Conservation (phyloP, 164 flowering plant genomes). For the Saururus chinensis region DNA sequence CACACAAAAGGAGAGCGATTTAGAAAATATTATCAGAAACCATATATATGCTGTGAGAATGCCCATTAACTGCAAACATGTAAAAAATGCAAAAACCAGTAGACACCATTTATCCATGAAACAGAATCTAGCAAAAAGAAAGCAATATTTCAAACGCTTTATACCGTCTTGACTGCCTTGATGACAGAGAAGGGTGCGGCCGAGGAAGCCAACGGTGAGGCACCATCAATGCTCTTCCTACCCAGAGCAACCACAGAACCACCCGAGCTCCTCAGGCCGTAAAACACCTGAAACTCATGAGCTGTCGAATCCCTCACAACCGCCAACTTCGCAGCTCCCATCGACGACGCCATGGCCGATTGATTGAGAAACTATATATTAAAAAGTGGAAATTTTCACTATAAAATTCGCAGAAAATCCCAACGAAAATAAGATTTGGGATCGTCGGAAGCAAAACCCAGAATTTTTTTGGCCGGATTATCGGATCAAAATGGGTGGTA, state of each 20-base stretch:
- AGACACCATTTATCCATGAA: not conserved
- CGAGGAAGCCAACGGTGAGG: slow-evolving; percentile 12
- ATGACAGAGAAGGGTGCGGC: slow-evolving; percentile 18
- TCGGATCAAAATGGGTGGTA: too few relatives aligned
- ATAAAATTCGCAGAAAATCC: not conserved
- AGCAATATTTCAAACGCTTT: not conserved
- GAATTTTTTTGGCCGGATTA: too few relatives aligned
- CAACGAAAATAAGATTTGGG: not conserved
- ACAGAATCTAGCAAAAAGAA: not conserved
- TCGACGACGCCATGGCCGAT: slow-evolving; percentile 39
- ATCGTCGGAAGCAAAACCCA: not conserved
- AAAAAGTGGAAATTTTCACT: not conserved
- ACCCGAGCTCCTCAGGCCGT: slow-evolving; percentile 38
- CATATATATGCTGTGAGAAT: too few relatives aligned
- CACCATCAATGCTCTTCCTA: slow-evolving; percentile 7
- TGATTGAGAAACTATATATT: too few relatives aligned
- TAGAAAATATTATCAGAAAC: too few relatives aligned
- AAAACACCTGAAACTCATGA: slow-evolving; percentile 33
- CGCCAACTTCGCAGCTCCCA: slow-evolving; percentile 45
- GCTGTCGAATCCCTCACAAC: slow-evolving; percentile 29
- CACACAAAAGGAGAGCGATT: too few relatives aligned
- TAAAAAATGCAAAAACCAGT: too few relatives aligned
- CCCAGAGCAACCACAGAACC: slow-evolving; percentile 11
- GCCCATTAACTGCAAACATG: too few relatives aligned
- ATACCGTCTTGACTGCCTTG: slow-evolving; percentile 60